Percentiles rank a stretch among this genome's conserved stretches.
These are phyloP conservation scores for Fusarium acutatum DNA, from an alignment of 2,329 filamentous ascomycete species.

Conservation along the genomic window DNA sequence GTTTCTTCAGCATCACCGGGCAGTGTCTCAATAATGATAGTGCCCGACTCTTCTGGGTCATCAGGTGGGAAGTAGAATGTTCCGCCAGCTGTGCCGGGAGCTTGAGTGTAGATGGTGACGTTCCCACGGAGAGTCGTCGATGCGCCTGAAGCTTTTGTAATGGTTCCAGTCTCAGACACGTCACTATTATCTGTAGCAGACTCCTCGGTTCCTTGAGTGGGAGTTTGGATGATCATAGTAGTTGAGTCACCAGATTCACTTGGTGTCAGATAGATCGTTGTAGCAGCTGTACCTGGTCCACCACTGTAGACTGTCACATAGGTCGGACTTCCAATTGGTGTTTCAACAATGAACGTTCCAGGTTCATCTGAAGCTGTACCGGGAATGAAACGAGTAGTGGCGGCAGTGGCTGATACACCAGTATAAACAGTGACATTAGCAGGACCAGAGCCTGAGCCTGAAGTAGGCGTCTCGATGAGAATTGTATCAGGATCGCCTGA, in stretches of 20 bases:
- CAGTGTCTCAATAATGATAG: not conserved
- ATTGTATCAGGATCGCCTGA: not conserved
- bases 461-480: not conserved
- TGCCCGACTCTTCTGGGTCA: not conserved
- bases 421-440: conserved; percentile 5
- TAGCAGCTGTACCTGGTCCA: not conserved
- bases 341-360: conserved; percentile 4
- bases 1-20: not conserved
- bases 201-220: not conserved
- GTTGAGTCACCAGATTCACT: not conserved
- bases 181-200: not conserved
- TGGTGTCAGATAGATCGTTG: not conserved
- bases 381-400: not conserved
- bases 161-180: not conserved
- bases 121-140: not conserved
- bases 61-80: conserved; percentile 15
- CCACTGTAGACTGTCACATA: conserved; percentile 3
- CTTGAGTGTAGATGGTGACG: not conserved
- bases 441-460: not conserved
- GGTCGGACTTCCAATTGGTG: not conserved
- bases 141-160: not conserved
- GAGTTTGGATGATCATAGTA: conserved; percentile 17
- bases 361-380: not conserved
- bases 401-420: not conserved
- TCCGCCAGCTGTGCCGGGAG: not conserved